Base-by-base conservation (phyloP, 2,329 filamentous ascomycete genomes). In the Fusarium agapanthi region DNA sequence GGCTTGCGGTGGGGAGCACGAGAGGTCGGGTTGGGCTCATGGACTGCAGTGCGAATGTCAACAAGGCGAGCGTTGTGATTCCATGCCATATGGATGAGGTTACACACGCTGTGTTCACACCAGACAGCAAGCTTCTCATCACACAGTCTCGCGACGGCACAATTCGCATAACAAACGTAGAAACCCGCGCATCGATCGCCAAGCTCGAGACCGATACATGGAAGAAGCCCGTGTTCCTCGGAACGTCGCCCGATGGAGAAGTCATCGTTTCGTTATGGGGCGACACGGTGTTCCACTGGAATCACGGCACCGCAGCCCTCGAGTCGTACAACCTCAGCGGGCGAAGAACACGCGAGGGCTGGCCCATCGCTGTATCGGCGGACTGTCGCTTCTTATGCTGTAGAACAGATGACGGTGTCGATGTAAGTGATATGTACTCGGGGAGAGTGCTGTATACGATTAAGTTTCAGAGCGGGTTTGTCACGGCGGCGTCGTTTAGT, bases 351-450 rank as follows among this genome's bases (percentile, higher is more conserved):
- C 73, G 71, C 35, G 81, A 83, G 66, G 81, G 81, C 5, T 82
- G 80, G 79, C 81, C 81, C 6, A 66, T 83, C 16, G 77, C 77
- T 38, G 75, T 82, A n/a, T 83, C 81, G 12, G 76, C 75, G 0
- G 81, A 83, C 64, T 81, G 81, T 37, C 71, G 77, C 35, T 81
- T 81, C 61, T 51, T 83, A 28, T 78, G 73, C 51, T 83, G 80
- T 56, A 75, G 80, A 50, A 83, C 79, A 3, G 79, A 82, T 50
- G 78, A 80, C 3, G 81, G 81, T 14, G 76, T 81, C 11, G 81
- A 83, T 45, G 72, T 83, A 11, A 79, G 78, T 54, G 80, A 82
- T 47, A 58, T 78, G 30, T 75, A 76, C 53, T 80, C 79, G n/a
- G 81, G 81, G 13, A 72, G 71, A 32, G 76, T 82, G 35, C 71